A percentile compares a stretch with the other conserved stretches of the same genome.
Conservation (phyloP, 192 early-diverging fungal genomes). For the Coemansia sp. region DNA sequence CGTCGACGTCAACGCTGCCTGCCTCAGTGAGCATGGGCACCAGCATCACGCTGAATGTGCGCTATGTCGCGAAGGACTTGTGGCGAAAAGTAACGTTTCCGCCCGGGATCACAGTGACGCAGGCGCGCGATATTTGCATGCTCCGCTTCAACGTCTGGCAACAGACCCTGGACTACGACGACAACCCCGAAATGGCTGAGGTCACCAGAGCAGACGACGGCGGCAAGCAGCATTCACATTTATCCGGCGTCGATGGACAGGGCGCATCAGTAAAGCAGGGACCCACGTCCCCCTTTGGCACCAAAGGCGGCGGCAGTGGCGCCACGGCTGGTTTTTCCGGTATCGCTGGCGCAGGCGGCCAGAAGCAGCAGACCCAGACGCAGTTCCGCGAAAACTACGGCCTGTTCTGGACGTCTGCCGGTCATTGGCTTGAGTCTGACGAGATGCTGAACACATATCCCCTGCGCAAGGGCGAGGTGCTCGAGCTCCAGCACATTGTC, state of each 20-base stretch:
- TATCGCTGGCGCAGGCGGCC: slow-evolving; percentile 8
- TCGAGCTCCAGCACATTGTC: slow-evolving; percentile 53
- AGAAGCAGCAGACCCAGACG: slow-evolving; percentile 16
- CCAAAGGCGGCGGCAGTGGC: slow-evolving; percentile 22
- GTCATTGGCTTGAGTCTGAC: slow-evolving; percentile 54
- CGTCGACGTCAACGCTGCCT: too few relatives aligned
- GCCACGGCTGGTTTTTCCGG: slow-evolving; percentile 26
- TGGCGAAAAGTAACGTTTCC: slow-evolving; percentile 54
- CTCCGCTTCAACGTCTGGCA: slow-evolving; percentile 57
- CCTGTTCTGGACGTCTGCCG: slow-evolving; percentile 54
- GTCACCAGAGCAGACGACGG: neutral
- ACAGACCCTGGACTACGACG: slow-evolving; percentile 26
- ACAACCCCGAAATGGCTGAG: slow-evolving; percentile 2
- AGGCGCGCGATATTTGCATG: slow-evolving; percentile 56
- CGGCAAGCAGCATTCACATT: slow-evolving; percentile 5
- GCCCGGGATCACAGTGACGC: slow-evolving; percentile 52
- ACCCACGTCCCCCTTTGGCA: neutral
- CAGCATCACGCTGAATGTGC: slow-evolving; percentile 47
- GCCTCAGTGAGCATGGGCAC: slow-evolving; percentile 28
- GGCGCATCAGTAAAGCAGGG: too few relatives aligned
- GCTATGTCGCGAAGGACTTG: slow-evolving; percentile 55
- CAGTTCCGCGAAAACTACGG: slow-evolving; percentile 55
- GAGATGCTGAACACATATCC: slow-evolving; percentile 53
- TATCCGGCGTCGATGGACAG: neutral
- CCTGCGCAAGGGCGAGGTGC: slow-evolving; percentile 47